Conservation (phyloP, 2,329 filamentous ascomycete species). For the Pezicula carpinea region DNA sequence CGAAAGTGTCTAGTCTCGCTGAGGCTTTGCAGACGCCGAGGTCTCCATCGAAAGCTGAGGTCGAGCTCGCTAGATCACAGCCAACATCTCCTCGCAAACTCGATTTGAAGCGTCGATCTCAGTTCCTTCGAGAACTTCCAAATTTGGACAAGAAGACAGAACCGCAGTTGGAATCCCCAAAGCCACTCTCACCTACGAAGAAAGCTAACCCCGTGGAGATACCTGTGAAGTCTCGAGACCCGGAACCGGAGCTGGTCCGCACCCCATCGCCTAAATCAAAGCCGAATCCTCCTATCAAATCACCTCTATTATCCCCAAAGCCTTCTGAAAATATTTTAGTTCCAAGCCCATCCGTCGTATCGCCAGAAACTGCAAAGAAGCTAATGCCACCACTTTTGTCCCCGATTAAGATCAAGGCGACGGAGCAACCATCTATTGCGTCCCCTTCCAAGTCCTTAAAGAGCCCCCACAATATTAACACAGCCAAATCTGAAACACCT, state of each 20-base stretch:
- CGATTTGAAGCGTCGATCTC: constrained; percentile 54
- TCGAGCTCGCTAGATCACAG: constrained; percentile 33
- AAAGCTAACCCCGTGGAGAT: constrained; percentile 25
- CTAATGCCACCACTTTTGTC: constrained; percentile 13
- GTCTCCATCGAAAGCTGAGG: constrained; percentile 23
- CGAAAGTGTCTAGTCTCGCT: not conserved
- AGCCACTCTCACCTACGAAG: constrained; percentile 25
- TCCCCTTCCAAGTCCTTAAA: too few relatives aligned
- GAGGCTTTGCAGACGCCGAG: constrained; percentile 12
- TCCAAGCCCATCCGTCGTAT: constrained; percentile 8
- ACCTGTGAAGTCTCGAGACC: constrained; percentile 16
- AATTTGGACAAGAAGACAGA: constrained; percentile 18
- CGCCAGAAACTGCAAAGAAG: constrained; percentile 13
- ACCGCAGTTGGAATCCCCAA: constrained; percentile 24
- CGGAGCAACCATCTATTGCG: not conserved
- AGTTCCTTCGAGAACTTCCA: constrained; percentile 44
- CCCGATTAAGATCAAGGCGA: constrained; percentile 5
- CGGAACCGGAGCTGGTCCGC: constrained; percentile 7
- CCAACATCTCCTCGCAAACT: constrained; percentile 53
- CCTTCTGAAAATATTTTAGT: not conserved
- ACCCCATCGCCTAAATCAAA: constrained; percentile 13
- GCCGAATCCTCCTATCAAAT: constrained; percentile 18
- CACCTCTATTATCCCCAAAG: constrained; percentile 13
- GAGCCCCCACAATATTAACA: not conserved
- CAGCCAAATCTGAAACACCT: constrained; percentile 2